These are phyloP conservation scores for Aspergillus pseudoterreus DNA, from an alignment of 2,329 filamentous ascomycete genomes.

Conservation along the genomic window DNA sequence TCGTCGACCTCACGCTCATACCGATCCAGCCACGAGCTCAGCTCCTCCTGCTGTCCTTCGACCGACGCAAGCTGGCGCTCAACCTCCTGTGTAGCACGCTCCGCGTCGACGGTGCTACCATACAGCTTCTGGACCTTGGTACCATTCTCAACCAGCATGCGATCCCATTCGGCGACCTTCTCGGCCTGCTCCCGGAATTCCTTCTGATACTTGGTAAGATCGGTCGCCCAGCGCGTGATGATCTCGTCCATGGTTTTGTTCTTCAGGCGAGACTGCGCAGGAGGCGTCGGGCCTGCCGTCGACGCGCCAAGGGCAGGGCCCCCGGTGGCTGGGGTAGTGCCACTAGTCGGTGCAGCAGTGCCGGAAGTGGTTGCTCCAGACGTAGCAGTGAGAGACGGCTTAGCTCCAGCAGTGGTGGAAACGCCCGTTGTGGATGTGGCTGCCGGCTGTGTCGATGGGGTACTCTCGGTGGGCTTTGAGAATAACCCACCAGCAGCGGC, in stretches of 20 bases:
- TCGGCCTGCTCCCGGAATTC: conserved; percentile 89
- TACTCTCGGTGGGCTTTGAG: conserved; percentile 23
- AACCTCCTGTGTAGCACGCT: conserved; percentile 87
- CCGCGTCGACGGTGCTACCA: conserved; percentile 85
- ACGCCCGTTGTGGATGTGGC: conserved; percentile 16
- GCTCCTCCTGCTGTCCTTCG: conserved; percentile 88
- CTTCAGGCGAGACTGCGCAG: conserved; percentile 79
- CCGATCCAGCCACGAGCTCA: conserved; percentile 80
- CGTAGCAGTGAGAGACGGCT: conserved; percentile 23
- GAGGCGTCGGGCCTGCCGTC: conserved; percentile 74
- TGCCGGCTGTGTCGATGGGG: conserved; percentile 20
- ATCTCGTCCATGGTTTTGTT: conserved; percentile 99
- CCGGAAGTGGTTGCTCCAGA: conserved; percentile 31
- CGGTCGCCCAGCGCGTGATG: conserved; percentile 92
- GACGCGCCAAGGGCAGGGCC: conserved; percentile 59
- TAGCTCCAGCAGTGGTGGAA: conserved; percentile 18
- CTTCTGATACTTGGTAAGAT: conserved; percentile 93
- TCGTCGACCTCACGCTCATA: conserved; percentile 92
- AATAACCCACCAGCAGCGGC: conserved; percentile 19
- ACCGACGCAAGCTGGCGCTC: conserved; percentile 86
- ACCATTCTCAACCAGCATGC: conserved; percentile 85
- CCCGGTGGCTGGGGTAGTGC: conserved; percentile 31
- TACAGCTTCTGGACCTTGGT: conserved; percentile 95
- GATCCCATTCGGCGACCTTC: conserved; percentile 86
- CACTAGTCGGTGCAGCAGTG: conserved; percentile 8